A percentile compares a stretch with the other conserved stretches of the same genome.
These are phyloP conservation scores for Leishmania guyanensis DNA, from an alignment of 208 protist genomes.

Conservation along the genomic window DNA sequence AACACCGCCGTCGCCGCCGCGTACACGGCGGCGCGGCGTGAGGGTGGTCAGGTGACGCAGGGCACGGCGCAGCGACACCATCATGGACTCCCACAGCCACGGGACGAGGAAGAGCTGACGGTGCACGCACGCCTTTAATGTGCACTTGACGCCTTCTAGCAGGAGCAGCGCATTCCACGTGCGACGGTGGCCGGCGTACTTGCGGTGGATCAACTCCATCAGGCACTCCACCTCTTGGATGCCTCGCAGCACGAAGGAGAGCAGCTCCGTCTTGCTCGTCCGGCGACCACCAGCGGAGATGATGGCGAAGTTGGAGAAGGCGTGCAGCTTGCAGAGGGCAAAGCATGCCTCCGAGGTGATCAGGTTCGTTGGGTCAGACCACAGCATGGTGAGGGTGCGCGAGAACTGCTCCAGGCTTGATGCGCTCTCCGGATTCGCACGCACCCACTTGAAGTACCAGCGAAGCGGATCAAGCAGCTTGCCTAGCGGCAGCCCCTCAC, in stretches of 20 bases:
- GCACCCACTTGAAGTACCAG: conserved; percentile 76
- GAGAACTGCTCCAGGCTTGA: conserved; percentile 66
- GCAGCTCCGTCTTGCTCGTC: conserved; percentile 41
- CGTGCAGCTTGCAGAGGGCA: conserved; percentile 59
- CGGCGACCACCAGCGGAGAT: conserved; percentile 36
- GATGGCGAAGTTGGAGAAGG: conserved; percentile 59
- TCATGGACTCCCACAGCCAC: conserved; percentile 64
- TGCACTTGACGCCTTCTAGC: conserved; percentile 69
- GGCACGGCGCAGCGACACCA: conserved; percentile 36
- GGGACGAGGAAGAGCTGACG: conserved; percentile 69
- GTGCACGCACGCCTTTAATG: conserved; percentile 60
- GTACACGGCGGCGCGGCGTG: conserved; percentile 16
- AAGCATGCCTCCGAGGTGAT: conserved; percentile 69
- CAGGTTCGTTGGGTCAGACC: conserved; percentile 65
- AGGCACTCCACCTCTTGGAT: conserved; percentile 65
- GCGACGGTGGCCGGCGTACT: conserved; percentile 45
- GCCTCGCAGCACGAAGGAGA: conserved; percentile 37
- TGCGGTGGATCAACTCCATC: conserved; percentile 58
- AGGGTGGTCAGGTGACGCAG: conserved; percentile 23
- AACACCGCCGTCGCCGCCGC: conserved; percentile 10
- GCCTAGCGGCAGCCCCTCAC: conserved; percentile 11
- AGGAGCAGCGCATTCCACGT: conserved; percentile 68
- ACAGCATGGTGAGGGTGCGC: conserved; percentile 59
- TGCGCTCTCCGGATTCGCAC: conserved; percentile 67
- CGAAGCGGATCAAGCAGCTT: conserved; percentile 41